Base-by-base conservation (phyloP, 192 early-diverging fungal species). In the Backusella westeae region DNA sequence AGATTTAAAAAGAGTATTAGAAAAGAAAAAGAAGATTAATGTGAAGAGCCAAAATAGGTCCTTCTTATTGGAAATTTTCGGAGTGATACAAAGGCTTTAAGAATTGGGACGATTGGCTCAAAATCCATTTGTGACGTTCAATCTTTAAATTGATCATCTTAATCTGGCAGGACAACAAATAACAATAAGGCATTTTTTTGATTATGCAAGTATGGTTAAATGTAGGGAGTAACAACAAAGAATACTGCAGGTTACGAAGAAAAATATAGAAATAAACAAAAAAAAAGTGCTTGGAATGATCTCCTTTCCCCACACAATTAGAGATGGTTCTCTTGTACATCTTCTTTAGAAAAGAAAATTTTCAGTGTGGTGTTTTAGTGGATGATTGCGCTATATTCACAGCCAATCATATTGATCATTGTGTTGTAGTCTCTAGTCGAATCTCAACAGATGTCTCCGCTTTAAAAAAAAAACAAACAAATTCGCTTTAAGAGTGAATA, bases 101-200 rank as follows among this genome's bases (percentile, higher is more conserved):
- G 53, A 23, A 59, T 59, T 59, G 23, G 53, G 53, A 26, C 53
- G 53, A 59, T 59, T 59, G 53, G 53, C 53, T 59, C 53, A 59
- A 59, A 56, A 59, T 26, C 53, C 23, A 59, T 59, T 59, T 59
- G 53, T 59, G 53, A 59, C 53, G 53, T 59, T 59, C 23, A 59
- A 59, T 59, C 53, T 59, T 26, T 59, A 59, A 59, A 59, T 59
- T 59, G 53, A 59, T 59, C 53, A 59, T 59, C 53, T 59, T 59
- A 59, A 59, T 59, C 53, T 59, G 53, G 53, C 23, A 59, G 53
- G 23, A 12, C 21, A 59, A 23, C n/a, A 59, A 59, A 59, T 23
- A 59, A 59, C 7, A 59, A 59, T 23, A 59, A 59, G 7, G 46
- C 46, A 49, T 49, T n/a, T 49, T 44, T 49, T 49, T 49, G 46